A percentile compares a stretch with the other conserved stretches of the same genome.
Conservation (phyloP, 2,329 filamentous ascomycete genomes). For the Clarireedia sp. region DNA sequence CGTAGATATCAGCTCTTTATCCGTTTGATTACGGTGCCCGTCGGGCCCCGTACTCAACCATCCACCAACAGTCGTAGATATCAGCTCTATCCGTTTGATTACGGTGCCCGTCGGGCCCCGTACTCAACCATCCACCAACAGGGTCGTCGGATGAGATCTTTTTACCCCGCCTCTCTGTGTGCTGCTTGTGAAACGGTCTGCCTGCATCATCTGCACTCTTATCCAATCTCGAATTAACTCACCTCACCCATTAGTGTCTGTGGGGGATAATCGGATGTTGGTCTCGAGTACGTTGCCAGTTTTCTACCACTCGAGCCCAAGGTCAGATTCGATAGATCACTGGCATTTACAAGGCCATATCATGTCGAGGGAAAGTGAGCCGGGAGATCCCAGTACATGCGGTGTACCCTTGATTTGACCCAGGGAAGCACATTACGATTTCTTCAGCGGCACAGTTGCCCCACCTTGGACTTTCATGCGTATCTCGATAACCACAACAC, state of each 20-base stretch:
- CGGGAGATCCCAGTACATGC: slow-evolving; percentile 7
- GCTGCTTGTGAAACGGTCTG: slow-evolving; percentile 11
- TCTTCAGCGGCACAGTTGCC: slow-evolving; percentile 1
- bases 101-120: not conserved
- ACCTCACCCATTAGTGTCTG: not conserved
- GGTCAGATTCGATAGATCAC: not conserved
- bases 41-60: not conserved
- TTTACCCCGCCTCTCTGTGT: slow-evolving; percentile 5
- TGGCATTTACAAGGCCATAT: not conserved
- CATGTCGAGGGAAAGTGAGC: not conserved
- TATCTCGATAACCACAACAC: not conserved
- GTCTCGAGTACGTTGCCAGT: not conserved
- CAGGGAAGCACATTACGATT: slow-evolving; percentile 6
- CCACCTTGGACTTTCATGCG: not conserved
- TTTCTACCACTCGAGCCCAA: not conserved
- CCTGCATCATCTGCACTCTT: slow-evolving; percentile 10
- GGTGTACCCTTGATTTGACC: not conserved
- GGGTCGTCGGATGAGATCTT: not conserved
- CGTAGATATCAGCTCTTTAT: not conserved
- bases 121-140: not conserved
- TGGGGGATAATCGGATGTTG: not conserved
- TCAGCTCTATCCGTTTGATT: not conserved
- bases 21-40: not conserved
- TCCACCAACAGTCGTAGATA: too few species aligned
- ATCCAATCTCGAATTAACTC: slow-evolving; percentile 1